These are phyloP conservation scores for Pichia sp. DNA, from an alignment of 1,139 yeast genomes.

Conservation along the genomic window DNA sequence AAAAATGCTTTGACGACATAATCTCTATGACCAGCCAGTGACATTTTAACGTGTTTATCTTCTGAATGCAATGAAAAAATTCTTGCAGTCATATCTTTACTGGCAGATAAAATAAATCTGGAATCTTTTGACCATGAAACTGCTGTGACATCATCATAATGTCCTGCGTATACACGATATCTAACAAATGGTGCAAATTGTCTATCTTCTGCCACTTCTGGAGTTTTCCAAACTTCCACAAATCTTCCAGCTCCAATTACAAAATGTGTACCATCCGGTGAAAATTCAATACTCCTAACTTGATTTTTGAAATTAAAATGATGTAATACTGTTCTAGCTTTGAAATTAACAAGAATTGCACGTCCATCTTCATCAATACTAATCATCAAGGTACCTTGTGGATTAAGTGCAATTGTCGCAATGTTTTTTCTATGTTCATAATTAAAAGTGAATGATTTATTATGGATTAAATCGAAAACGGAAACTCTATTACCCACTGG, in stretches of 20 bases:
- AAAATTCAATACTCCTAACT: slow-evolving; percentile 69
- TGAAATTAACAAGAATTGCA: slow-evolving; percentile 82
- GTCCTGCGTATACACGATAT: slow-evolving; percentile 88
- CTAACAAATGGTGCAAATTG: slow-evolving; percentile 96
- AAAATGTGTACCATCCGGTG: slow-evolving; percentile 84
- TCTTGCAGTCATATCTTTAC: slow-evolving; percentile 85
- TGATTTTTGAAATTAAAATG: slow-evolving; percentile 86
- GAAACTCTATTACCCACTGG: slow-evolving; percentile 95
- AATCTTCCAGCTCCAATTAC: slow-evolving; percentile 81
- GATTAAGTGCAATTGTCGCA: slow-evolving; percentile 71
- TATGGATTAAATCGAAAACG: slow-evolving; percentile 78
- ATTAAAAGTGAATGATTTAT: slow-evolving; percentile 80
- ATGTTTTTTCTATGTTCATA: slow-evolving; percentile 91
- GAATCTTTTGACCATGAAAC: slow-evolving; percentile 89
- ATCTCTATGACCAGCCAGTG: slow-evolving; percentile 90
- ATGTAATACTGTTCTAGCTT: slow-evolving; percentile 81
- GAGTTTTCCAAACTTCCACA: slow-evolving; percentile 92
- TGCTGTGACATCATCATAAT: slow-evolving; percentile 72
- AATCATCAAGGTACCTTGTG: slow-evolving; percentile 72
- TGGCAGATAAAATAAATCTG: slow-evolving; percentile 75
- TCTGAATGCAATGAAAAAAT: slow-evolving; percentile 71
- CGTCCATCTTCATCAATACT: slow-evolving; percentile 90
- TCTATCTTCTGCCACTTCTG: slow-evolving; percentile 60
- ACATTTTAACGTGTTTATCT: slow-evolving; percentile 77
- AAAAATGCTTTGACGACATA: slow-evolving; percentile 83